Percentiles rank a stretch among this genome's conserved stretches.
phyloP scores from a whole-genome alignment of 2,329 filamentous ascomycete genomes.

The Orbilia ellipsospora region DNA sequence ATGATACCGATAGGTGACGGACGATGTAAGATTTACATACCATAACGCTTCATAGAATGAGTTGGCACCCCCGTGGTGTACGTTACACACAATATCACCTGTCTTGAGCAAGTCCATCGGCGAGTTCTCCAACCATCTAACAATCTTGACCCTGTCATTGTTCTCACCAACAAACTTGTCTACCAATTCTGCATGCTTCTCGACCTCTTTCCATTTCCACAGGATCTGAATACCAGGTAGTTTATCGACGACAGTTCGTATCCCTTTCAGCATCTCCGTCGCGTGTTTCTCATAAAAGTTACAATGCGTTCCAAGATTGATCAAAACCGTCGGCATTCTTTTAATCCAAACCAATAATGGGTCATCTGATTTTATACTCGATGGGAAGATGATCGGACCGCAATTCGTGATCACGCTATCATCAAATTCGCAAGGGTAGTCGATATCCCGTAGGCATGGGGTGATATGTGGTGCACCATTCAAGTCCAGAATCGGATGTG shows the following conservation, averaged over 20 bases:
- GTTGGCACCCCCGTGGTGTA: conserved; percentile 67
- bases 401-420: conserved; percentile 46
- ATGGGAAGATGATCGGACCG: conserved; percentile 55
- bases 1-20: no score
- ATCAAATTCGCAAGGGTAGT: conserved; percentile 52
- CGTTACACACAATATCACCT: conserved; percentile 62
- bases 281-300: conserved; percentile 47
- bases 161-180: conserved; percentile 22
- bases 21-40: conserved; percentile 57
- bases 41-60: conserved; percentile 63
- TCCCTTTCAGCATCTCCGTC: conserved; percentile 36
- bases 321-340: conserved; percentile 51
- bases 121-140: conserved; percentile 47
- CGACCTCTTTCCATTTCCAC: conserved; percentile 55
- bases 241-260: conserved; percentile 37
- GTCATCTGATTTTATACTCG: conserved; percentile 43
- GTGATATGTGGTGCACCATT: conserved; percentile 49
- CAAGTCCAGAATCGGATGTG: conserved; percentile 46
- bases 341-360: conserved; percentile 52
- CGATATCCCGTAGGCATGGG: conserved; percentile 52
- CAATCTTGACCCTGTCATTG: conserved; percentile 45
- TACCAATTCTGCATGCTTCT: conserved; percentile 3
- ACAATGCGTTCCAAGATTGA: conserved; percentile 56
- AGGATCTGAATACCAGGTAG: conserved; percentile 52
- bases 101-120: conserved; percentile 61